phyloP scores from a whole-genome alignment of 2,329 filamentous ascomycete genomes.

The Tolypocladium cylindrosporum region DNA sequence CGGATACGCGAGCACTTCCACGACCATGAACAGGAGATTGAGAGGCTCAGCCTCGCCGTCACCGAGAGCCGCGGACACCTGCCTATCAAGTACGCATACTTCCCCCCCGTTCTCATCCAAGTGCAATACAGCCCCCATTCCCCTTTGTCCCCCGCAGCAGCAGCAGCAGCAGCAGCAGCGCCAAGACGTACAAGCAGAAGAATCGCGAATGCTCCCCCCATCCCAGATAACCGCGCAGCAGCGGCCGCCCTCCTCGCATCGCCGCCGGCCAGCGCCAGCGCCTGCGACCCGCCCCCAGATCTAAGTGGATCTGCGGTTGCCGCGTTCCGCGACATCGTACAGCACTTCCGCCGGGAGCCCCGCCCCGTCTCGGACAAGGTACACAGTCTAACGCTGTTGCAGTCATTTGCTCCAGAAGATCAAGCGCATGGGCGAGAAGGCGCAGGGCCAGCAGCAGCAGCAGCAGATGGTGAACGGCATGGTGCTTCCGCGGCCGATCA shows the following conservation, averaged over 20 bases:
- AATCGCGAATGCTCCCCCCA: neutral
- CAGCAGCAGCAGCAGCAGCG: neutral
- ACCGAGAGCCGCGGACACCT: slow-evolving; percentile 46
- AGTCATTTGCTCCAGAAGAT: slow-evolving; percentile 49
- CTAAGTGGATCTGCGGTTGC: slow-evolving; percentile 9
- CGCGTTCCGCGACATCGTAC: slow-evolving; percentile 13
- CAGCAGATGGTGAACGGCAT: slow-evolving; percentile 21
- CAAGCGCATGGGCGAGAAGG: slow-evolving; percentile 32
- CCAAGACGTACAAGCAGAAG: neutral
- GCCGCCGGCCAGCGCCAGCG: neutral
- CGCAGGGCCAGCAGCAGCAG: slow-evolving; percentile 15
- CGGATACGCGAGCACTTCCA: slow-evolving; percentile 51
- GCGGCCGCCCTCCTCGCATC: neutral
- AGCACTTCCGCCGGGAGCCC: slow-evolving; percentile 15
- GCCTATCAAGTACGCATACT: slow-evolving; percentile 44
- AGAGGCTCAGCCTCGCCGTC: slow-evolving; percentile 41
- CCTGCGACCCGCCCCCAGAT: slow-evolving; percentile 1
- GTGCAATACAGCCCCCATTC: slow-evolving; percentile 13
- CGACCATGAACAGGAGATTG: slow-evolving; percentile 46
- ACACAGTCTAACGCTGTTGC: slow-evolving; percentile 18
- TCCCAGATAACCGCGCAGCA: neutral
- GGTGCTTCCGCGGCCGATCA: slow-evolving; percentile 32
- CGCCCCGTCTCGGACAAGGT: slow-evolving; percentile 17
- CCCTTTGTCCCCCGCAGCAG: slow-evolving; percentile 1
- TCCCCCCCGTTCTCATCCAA: slow-evolving; percentile 22